Evolutionary conservation across 768 basidiomycete genomes (phyloP), one percentile per base, ranked within the genome.

Genomic region (Pluteus cervinus): DNA sequence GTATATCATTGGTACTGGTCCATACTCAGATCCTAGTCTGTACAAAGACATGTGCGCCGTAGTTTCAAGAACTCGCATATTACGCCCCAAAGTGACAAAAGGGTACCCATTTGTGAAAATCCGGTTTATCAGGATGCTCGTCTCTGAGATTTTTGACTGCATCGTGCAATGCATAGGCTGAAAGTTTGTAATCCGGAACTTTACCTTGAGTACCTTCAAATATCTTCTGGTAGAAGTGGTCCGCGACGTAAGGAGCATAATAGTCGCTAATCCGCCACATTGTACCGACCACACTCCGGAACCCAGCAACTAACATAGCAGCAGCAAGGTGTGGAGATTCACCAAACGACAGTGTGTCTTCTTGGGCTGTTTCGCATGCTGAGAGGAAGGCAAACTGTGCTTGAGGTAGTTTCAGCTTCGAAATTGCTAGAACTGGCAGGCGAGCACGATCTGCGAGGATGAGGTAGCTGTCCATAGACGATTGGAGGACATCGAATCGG

Each of bases 221-320:
- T n/a, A 46, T 20, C 17, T 38, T 12, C 15, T 24, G 5, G 26
- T 40, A 43, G 30, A 43, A 43, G 10, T 22, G 12, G 10, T 41
- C 34, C 11, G 50, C 44, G 20, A 51, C 38, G 4, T 23, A 20
- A 17, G 37, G 36, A 11, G 44, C 50, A 20, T 39, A 26, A 10
- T 28, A 12, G 20, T 51, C 50, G 15, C 22, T 22, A 18, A 51
- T 51, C 4, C 44, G 39, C 47, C 50, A 51, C 50, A 51, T 51
- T 9, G 47, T 51, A 11, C 37, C 44, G 5, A 48, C 40, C 8
- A 46, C 44, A 3, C 49, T 29, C 9, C 44, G 39, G 28, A 43
- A 51, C n/a, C 49, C 49, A 2, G 37, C 47, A 12, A 41, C 40
- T 8, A 48, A 32, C 50, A 51, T 48, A 22, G 47, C 50, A 21